phyloP scores from a whole-genome alignment of 2,329 filamentous ascomycete genomes.

The Arthrobotrys musiformis region DNA sequence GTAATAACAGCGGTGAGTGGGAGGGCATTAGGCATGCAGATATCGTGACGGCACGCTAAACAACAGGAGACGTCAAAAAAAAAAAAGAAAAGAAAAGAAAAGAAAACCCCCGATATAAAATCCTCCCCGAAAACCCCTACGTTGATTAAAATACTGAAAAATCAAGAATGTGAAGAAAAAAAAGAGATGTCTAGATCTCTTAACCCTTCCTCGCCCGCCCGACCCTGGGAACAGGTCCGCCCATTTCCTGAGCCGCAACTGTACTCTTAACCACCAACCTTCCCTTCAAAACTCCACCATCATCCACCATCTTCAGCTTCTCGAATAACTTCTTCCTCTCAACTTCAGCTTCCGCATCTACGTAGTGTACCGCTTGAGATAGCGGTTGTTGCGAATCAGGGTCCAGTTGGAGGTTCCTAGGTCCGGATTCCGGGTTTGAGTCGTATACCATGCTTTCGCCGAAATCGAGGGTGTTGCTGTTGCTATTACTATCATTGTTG shows the following conservation, averaged over 20 bases:
- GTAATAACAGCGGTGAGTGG: background rate
- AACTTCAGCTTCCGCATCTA: constrained; percentile 43
- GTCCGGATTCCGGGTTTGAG: constrained; percentile 31
- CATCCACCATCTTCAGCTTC: constrained; percentile 44
- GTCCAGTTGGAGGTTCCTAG: background rate
- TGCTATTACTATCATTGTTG: too few relatives aligned
- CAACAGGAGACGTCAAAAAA: background rate
- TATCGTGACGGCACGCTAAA: background rate
- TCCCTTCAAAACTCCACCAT: constrained; percentile 46
- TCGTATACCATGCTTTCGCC: constrained; percentile 54
- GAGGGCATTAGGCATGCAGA: background rate
- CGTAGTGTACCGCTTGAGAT: constrained; percentile 52
- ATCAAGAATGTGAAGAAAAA: too few relatives aligned
- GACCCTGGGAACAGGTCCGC: constrained; percentile 15
- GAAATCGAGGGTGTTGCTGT: constrained; percentile 47
- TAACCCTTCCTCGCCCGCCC: constrained; percentile 11
- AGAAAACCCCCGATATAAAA: too few relatives aligned
- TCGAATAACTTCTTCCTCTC: constrained; percentile 54
- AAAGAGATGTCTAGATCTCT: background rate
- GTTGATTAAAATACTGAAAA: too few relatives aligned
- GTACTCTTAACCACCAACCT: constrained; percentile 45
- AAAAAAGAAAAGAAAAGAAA: background rate
- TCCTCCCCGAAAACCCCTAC: too few relatives aligned
- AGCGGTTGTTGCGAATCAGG: constrained; percentile 6
- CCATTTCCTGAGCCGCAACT: constrained; percentile 43